These are phyloP conservation scores for Kwoniella dejecticola DNA, from an alignment of 768 basidiomycete genomes.

Conservation along the genomic window DNA sequence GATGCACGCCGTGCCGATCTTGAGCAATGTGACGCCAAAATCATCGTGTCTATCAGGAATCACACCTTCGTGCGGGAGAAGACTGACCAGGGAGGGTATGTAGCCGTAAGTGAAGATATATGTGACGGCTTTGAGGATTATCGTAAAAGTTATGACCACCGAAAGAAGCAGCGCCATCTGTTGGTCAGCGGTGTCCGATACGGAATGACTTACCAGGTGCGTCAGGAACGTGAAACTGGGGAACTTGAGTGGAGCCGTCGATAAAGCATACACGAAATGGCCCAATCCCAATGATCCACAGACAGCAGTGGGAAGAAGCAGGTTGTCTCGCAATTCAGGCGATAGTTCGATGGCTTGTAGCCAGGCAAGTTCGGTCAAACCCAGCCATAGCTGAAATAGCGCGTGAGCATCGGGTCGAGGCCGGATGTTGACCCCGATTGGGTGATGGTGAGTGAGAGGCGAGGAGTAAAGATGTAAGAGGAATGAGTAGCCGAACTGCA, in stretches of 20 bases:
- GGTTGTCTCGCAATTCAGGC: conserved; percentile 23
- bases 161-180: conserved; percentile 45
- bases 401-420: conserved; percentile 48
- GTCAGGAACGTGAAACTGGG: conserved; percentile 51
- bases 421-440: conserved; percentile 28
- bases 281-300: conserved; percentile 41
- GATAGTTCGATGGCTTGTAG: conserved; percentile 46
- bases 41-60: conserved; percentile 45
- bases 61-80: conserved; percentile 44
- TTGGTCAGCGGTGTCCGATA: background rate
- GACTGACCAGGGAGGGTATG: conserved; percentile 39
- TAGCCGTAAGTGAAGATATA: conserved; percentile 49
- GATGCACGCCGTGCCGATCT: conserved; percentile 48
- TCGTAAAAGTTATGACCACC: conserved; percentile 36
- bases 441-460: conserved; percentile 48
- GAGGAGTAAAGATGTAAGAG: conserved; percentile 51
- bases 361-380: conserved; percentile 47
- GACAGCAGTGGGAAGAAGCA: conserved; percentile 43
- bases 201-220: conserved; percentile 39
- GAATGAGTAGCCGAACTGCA: conserved; percentile 49
- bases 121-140: conserved; percentile 40
- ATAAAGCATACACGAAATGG: conserved; percentile 46
- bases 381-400: conserved; percentile 49
- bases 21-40: conserved; percentile 48
- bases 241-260: conserved; percentile 47